Conservation (phyloP, 2,329 filamentous ascomycete species). For the Trichoderma koningii region DNA sequence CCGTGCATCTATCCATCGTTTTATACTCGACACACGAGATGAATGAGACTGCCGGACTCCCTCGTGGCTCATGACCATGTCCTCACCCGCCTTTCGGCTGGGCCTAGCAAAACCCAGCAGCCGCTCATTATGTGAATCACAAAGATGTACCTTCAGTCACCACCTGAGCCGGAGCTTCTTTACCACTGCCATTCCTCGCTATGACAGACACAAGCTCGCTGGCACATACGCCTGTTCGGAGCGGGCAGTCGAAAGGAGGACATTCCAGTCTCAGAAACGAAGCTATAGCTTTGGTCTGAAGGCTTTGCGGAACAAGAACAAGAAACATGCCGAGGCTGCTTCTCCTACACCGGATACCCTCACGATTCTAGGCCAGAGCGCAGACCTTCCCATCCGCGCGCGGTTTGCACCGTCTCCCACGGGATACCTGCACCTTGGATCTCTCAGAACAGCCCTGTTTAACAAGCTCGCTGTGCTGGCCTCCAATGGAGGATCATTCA, state of each 20-base stretch:
- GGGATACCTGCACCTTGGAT: slow-evolving; percentile 89
- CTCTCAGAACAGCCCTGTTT: slow-evolving; percentile 88
- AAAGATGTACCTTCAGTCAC: not conserved
- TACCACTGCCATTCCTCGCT: not conserved
- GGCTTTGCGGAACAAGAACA: slow-evolving; percentile 30
- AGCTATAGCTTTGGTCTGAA: slow-evolving; percentile 28
- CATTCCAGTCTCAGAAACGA: not conserved
- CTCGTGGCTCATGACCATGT: slow-evolving; percentile 25
- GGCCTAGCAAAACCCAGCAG: slow-evolving; percentile 5
- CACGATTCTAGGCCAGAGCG: slow-evolving; percentile 47
- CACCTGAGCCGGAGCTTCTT: not conserved
- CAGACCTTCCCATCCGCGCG: slow-evolving; percentile 56
- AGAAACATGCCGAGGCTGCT: slow-evolving; percentile 31
- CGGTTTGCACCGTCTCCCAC: slow-evolving; percentile 96
- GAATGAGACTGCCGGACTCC: not conserved
- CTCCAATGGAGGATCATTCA: slow-evolving; percentile 79
- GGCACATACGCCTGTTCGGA: not conserved
- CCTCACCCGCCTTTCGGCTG: slow-evolving; percentile 20
- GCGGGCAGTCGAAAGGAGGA: not conserved
- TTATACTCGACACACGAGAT: not conserved
- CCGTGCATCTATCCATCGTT: not conserved
- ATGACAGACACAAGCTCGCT: not conserved
- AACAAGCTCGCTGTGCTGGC: slow-evolving; percentile 89
- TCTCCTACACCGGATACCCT: slow-evolving; percentile 27
- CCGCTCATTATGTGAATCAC: slow-evolving; percentile 20